Base-by-base conservation (phyloP, 2,329 filamentous ascomycete genomes). In the Ophiosphaerella narmari region DNA sequence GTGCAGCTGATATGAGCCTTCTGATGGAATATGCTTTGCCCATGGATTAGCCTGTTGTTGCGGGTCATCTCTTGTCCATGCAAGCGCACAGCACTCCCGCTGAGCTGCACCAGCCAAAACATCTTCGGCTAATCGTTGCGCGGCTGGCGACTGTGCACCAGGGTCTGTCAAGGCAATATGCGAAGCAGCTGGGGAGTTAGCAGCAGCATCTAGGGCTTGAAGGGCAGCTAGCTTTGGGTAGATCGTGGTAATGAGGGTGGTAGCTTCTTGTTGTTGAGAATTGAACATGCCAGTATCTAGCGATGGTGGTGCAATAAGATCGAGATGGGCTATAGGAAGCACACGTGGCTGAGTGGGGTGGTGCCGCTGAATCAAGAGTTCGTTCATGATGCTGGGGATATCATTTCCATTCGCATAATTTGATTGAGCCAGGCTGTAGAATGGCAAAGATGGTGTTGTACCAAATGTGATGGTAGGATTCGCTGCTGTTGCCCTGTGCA, bases 111-210 rank as follows among this genome's bases (percentile, higher is more conserved):
- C 78, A 4, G 86, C 78, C 8, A 86, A 80, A 0, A 80, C 77
- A 2, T 81, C 77, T 64, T 88, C 84, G 37, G 81, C 77, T 2
- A 86, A 74, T 23, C 81, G 78, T 50, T 87, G 84, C 1, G 86
- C 75, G 1, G 84, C 86, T 38, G 81, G 83, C 0, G 86, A 82
- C 11, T 86, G 86, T 0, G 85, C 83, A 1, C 77, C 74, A 1
- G 89, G 88, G 73, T 89, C 89, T 12, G 89, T 79, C 1, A 86
- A 77, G 1, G 88, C 87, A 5, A 91, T 75, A 14, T 69, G 68
- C 4, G 69, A 69, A 38, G 75, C 77, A 16, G 71, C 70, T 2
- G 77, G 75, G 7, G 75, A 77, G 43, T 74, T 75, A n/a, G 76
- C 73, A 13, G 76, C 74, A 24, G 72, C 67, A 55, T 78, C 75